Evolutionary conservation across 768 basidiomycete species (phyloP), one percentile per base, ranked within the genome.

Genomic region (Russula emetica): DNA sequence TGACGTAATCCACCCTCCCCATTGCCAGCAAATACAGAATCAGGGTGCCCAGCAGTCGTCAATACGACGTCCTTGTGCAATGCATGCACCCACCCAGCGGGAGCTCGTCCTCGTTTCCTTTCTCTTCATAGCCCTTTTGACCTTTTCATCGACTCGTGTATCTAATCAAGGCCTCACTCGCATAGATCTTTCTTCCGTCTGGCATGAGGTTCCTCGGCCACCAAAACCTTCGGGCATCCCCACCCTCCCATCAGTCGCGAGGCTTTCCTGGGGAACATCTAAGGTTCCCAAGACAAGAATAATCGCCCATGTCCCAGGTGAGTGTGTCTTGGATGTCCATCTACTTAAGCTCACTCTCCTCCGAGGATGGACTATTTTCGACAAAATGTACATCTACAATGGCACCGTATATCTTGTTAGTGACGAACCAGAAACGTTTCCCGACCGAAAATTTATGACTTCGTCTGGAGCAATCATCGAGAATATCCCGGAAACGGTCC

Each of bases 361-460:
- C 38, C 30, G 71, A 94, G 93, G 94, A 36, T 97, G 92, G 94
- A 92, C 93, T 1, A 85, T 94, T 57, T 86, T 94, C 64, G 91
- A 94, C 75, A 83, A 81, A 61, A 79, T 96, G 11, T 96, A 91
- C 71, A 74, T 93, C 61, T 77, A 85, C 69, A 91, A 93, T 67
- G 92, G 92, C 51, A 87, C 89, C 8, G 81, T 90, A 42, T 94
- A 86, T 72, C 79, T 96, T 67, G 92, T 98, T 47, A 83, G 87
- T 3, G 85, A 93, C 72, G 76, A 85, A 22, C 89, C 88, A 8
- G 77, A 80, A 10, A 76, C 73, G 3, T 72, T 94, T 51, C 94
- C 94, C 16, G 80, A 86, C 53, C 75, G 85, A 16, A 75, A 79
- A 1, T 78, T 80, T 54, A 88, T 97, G 69, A 88, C 83, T 26